phyloP scores from a whole-genome alignment of 1,284 basidiomycete species.

The Trametes polyzona region DNA sequence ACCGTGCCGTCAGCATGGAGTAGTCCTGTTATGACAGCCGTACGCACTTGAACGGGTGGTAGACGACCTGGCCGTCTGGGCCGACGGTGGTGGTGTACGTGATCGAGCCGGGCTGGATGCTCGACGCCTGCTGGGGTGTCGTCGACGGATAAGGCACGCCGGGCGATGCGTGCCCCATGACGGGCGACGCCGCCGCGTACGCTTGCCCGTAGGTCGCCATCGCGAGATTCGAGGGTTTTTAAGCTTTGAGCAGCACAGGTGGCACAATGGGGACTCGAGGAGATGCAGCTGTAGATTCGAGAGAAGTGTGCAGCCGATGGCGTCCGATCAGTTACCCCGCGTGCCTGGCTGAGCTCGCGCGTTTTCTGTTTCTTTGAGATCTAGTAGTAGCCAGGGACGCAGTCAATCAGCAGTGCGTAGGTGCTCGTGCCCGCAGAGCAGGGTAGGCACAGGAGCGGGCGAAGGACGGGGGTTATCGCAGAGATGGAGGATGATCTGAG shows the following conservation, averaged over 20 bases:
- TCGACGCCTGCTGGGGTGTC: slow-evolving; percentile 27
- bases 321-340: too few relatives aligned
- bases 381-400: too few relatives aligned
- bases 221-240: not conserved
- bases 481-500: slow-evolving; percentile 19
- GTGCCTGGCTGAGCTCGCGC: too few relatives aligned
- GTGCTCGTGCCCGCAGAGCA: not conserved
- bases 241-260: too few relatives aligned
- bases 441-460: slow-evolving; percentile 8
- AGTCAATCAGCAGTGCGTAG: too few relatives aligned
- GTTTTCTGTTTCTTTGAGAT: too few relatives aligned
- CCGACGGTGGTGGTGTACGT: slow-evolving; percentile 68
- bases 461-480: slow-evolving; percentile 23
- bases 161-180: slow-evolving; percentile 22
- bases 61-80: slow-evolving; percentile 61
- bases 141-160: slow-evolving; percentile 22
- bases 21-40: not conserved
- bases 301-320: too few relatives aligned
- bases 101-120: slow-evolving; percentile 59
- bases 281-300: too few relatives aligned
- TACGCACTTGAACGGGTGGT: slow-evolving; percentile 73
- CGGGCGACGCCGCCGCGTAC: slow-evolving; percentile 29
- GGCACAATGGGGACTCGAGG: too few relatives aligned
- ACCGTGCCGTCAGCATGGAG: slow-evolving; percentile 18
- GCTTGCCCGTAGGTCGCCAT: slow-evolving; percentile 23